Base-by-base conservation (phyloP, 352 stramenopile genomes). In the Phytophthora pisi region DNA sequence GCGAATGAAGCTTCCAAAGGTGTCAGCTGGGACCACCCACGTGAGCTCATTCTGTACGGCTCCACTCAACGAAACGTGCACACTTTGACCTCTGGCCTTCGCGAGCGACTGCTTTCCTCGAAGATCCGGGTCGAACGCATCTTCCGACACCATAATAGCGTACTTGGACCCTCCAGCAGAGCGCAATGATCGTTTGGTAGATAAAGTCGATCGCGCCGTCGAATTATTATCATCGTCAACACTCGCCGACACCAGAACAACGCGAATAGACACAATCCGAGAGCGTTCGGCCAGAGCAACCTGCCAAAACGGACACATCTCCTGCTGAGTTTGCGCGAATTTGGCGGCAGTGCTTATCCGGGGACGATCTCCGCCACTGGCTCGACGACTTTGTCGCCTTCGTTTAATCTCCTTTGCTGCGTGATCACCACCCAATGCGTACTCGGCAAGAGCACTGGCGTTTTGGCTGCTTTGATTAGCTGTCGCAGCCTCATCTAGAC, bases 221-320 rank as follows among this genome's bases (percentile, higher is more conserved):
- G 16, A 47, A 18, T 18, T 9, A n/a, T 51, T 45, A 13, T 5
- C 42, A 10, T 5, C 42, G 3, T 5, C 65, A 8, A 28, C 45
- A 26, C 10, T 74, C 70, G 47, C 2, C 51, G 51, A 36, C 31
- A 61, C 47, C 16, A 85, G 40, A 2, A 77, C 51, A 4, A 90
- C 60, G 0, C 75, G 60, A 3, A 47, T 47, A 6, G 42, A 43
- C 2, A 77, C 51, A 4, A 90, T 62, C 0, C 72, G 60, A 3
- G 75, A 78, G 38, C 79, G 66, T 26, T 65, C 47, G 18, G 51
- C 6, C 24, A 90, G 45, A 13, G 61, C 52, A 3, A 86, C 72
- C 38, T 95, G 78, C 86, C 86, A 95, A 53, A 95, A 95, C 5
- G 86, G 86, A 77, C 81, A 92, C 24, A 81, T 52, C 53, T 95